Conservation (phyloP, 352 stramenopile genomes). For the Pythium oligandrum region DNA sequence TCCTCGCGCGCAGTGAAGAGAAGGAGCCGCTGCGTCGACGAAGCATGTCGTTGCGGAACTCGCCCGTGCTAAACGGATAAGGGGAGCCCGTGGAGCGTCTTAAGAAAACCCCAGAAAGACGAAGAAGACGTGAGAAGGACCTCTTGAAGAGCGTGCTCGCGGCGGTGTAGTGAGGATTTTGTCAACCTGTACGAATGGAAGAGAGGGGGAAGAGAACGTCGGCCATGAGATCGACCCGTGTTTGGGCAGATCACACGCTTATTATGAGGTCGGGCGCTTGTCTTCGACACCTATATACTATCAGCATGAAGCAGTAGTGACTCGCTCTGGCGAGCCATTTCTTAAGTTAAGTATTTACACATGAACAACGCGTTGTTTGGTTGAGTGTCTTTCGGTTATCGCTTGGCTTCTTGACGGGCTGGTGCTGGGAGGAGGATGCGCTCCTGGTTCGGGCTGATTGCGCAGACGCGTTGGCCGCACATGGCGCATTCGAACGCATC, state of each 20-base stretch:
- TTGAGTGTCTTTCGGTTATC: neutral
- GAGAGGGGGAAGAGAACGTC: too few relatives aligned
- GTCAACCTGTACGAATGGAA: too few relatives aligned
- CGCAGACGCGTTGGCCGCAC: constrained; percentile 12
- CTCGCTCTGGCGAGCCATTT: too few relatives aligned
- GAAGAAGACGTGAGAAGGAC: neutral
- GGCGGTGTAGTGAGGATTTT: too few relatives aligned
- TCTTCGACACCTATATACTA: too few relatives aligned
- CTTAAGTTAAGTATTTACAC: neutral
- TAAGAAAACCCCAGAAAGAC: neutral
- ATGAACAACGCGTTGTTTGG: neutral
- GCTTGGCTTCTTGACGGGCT: neutral
- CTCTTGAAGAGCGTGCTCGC: too few relatives aligned
- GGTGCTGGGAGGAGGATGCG: constrained; percentile 7
- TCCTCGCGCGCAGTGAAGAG: constrained; percentile 61
- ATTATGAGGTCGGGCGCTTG: too few relatives aligned
- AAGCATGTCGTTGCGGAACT: constrained; percentile 52
- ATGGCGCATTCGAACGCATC: constrained; percentile 14
- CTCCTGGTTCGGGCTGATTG: neutral
- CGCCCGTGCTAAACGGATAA: constrained; percentile 31
- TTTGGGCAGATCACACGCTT: too few relatives aligned
- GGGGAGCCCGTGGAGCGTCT: constrained; percentile 17
- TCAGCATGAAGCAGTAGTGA: too few relatives aligned
- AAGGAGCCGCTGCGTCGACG: constrained; percentile 42
- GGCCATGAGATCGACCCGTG: too few relatives aligned